Percentiles rank a stretch among this genome's conserved stretches.
Conservation (phyloP, 2,329 filamentous ascomycete species). For the Fusarium subglutinans region DNA sequence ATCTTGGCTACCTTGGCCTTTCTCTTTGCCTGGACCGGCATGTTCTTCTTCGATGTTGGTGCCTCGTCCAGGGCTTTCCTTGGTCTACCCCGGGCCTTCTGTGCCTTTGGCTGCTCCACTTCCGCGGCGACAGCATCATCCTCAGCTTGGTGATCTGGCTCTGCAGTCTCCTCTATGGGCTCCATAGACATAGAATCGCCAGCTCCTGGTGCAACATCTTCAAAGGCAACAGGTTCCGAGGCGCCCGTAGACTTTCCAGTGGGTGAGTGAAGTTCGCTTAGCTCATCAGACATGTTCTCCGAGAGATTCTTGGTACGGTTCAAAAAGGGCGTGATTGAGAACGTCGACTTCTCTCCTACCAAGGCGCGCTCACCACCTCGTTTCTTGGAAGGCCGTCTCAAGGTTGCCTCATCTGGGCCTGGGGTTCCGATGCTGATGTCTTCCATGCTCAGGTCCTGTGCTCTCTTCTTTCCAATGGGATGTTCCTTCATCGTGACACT, state of each 20-base stretch:
- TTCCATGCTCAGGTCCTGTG: slow-evolving; percentile 55
- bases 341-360: slow-evolving; percentile 86
- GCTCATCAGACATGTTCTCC: slow-evolving; percentile 45
- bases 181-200: slow-evolving; percentile 16
- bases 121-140: slow-evolving; percentile 7
- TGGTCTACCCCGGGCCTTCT: slow-evolving; percentile 57
- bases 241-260: slow-evolving; percentile 19
- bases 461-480: slow-evolving; percentile 56
- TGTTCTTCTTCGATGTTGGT: slow-evolving; percentile 57
- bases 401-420: slow-evolving; percentile 53
- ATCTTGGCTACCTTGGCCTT: slow-evolving; percentile 47
- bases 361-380: slow-evolving; percentile 60
- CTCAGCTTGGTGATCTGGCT: slow-evolving; percentile 13
- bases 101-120: slow-evolving; percentile 24
- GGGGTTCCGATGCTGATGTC: slow-evolving; percentile 60
- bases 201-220: slow-evolving; percentile 40
- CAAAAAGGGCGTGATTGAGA: slow-evolving; percentile 94
- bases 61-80: slow-evolving; percentile 57
- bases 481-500: slow-evolving; percentile 41
- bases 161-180: slow-evolving; percentile 7
- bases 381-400: slow-evolving; percentile 63
- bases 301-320: slow-evolving; percentile 72
- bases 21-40: slow-evolving; percentile 45
- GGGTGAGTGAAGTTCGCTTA: slow-evolving; percentile 41
- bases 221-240: slow-evolving; percentile 47